These are phyloP conservation scores for Globisporangium alternatum DNA, from an alignment of 352 stramenopile genomes.

Conservation along the genomic window DNA sequence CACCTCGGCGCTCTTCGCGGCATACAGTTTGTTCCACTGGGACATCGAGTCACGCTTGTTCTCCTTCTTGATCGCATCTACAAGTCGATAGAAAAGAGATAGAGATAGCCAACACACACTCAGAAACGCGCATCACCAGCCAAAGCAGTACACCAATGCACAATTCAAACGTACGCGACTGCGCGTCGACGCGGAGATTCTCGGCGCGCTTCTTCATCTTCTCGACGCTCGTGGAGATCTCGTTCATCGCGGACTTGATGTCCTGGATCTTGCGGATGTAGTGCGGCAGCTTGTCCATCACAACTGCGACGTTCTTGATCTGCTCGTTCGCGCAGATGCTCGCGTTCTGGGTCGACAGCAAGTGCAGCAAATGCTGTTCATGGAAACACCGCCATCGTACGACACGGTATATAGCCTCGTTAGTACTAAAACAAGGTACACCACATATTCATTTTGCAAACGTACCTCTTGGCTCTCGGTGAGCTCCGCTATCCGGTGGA, in stretches of 20 bases:
- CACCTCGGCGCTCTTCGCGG: conserved; percentile 42
- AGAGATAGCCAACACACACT: neutral
- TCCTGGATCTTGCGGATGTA: conserved; percentile 65
- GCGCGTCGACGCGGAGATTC: conserved; percentile 64
- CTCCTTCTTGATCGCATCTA: conserved; percentile 82
- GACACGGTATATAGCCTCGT: neutral
- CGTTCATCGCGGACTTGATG: conserved; percentile 56
- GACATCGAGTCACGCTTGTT: conserved; percentile 67
- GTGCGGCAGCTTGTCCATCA: conserved; percentile 70
- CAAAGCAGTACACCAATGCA: neutral
- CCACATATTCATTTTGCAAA: neutral
- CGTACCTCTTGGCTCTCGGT: conserved; percentile 40
- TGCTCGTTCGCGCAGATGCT: conserved; percentile 50
- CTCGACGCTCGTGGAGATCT: conserved; percentile 56
- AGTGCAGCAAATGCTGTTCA: conserved; percentile 44
- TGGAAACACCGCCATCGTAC: neutral
- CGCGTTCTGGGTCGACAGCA: conserved; percentile 48
- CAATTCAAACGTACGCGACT: conserved; percentile 52
- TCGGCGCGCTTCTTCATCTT: conserved; percentile 74
- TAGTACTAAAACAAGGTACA: neutral
- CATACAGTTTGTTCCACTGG: conserved; percentile 81
- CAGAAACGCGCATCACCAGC: neutral
- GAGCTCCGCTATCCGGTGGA: conserved; percentile 72
- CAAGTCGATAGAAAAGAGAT: neutral
- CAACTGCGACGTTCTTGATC: conserved; percentile 53